Evolutionary conservation across 1,139 yeast species (phyloP).

Genomic region (Candida sanyaensis): DNA sequence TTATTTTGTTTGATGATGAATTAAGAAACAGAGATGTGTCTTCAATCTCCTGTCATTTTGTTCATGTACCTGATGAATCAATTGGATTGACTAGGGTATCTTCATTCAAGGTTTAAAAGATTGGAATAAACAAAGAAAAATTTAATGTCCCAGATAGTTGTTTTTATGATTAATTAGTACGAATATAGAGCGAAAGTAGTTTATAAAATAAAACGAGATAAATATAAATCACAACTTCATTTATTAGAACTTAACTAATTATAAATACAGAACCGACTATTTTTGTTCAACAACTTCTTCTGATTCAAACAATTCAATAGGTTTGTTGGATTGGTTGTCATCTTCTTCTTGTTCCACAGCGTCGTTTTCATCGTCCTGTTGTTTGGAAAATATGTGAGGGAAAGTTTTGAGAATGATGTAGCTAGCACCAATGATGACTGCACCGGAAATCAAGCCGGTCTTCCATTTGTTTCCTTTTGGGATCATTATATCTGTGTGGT

Average conservation of each 20-base stretch:
- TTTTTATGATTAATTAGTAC: background rate
- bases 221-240: too few species aligned
- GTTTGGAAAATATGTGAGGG: constrained; percentile 38
- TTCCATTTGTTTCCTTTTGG: constrained; percentile 11
- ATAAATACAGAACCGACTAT: background rate
- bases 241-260: too few species aligned
- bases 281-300: constrained; percentile 7
- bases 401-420: constrained; percentile 49
- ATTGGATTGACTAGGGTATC: constrained; percentile 52
- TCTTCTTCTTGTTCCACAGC: constrained; percentile 17
- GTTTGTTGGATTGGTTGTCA: constrained; percentile 21
- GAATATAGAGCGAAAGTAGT: background rate
- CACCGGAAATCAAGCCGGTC: constrained; percentile 35
- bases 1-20: constrained; percentile 73
- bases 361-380: constrained; percentile 16
- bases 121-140: constrained; percentile 30
- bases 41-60: constrained; percentile 60
- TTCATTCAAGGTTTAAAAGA: constrained; percentile 45
- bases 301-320: constrained; percentile 22
- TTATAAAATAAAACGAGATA: too few species aligned
- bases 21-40: constrained; percentile 65
- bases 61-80: constrained; percentile 45
- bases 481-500: background rate
- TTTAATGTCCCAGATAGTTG: background rate
- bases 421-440: constrained; percentile 46